These are phyloP conservation scores for Septoria linicola DNA, from an alignment of 2,329 filamentous ascomycete species.

Conservation along the genomic window DNA sequence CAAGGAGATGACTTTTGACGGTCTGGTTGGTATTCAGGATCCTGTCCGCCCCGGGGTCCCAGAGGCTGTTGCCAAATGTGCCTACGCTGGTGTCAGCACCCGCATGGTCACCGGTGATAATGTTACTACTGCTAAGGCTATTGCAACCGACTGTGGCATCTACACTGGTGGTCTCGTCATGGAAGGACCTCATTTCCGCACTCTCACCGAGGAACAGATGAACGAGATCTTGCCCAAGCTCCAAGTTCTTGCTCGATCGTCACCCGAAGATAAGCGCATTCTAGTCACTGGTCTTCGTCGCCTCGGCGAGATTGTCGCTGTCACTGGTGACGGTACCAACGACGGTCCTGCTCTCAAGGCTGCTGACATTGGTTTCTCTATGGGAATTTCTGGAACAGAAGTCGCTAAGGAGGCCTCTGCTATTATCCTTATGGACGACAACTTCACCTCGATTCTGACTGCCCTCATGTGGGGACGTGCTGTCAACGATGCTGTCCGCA, in stretches of 20 bases:
- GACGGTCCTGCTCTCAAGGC: conserved; percentile 65
- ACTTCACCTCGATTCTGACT: conserved; percentile 62
- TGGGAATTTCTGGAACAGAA: conserved; percentile 66
- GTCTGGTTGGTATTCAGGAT: conserved; percentile 72
- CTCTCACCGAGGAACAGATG: conserved; percentile 46
- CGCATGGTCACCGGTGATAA: conserved; percentile 76
- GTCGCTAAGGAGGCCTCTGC: conserved; percentile 63
- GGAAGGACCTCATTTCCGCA: conserved; percentile 48
- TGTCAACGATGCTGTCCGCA: conserved; percentile 56
- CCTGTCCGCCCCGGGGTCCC: conserved; percentile 67
- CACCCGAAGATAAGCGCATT: conserved; percentile 66
- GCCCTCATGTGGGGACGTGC: conserved; percentile 62
- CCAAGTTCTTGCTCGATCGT: conserved; percentile 66
- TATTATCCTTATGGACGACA: conserved; percentile 63
- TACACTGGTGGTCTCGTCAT: conserved; percentile 47
- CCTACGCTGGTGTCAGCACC: conserved; percentile 66
- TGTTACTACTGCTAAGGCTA: conserved; percentile 69
- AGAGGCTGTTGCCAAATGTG: conserved; percentile 65
- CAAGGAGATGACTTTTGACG: conserved; percentile 69
- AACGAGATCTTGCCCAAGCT: conserved; percentile 60
- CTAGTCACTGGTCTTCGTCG: conserved; percentile 63
- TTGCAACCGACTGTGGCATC: conserved; percentile 72
- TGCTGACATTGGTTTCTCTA: conserved; percentile 66
- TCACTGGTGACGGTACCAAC: conserved; percentile 66
- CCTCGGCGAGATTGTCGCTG: conserved; percentile 64